Conservation (phyloP, 768 basidiomycete species). For the Brasilioporus rufonigricans region DNA sequence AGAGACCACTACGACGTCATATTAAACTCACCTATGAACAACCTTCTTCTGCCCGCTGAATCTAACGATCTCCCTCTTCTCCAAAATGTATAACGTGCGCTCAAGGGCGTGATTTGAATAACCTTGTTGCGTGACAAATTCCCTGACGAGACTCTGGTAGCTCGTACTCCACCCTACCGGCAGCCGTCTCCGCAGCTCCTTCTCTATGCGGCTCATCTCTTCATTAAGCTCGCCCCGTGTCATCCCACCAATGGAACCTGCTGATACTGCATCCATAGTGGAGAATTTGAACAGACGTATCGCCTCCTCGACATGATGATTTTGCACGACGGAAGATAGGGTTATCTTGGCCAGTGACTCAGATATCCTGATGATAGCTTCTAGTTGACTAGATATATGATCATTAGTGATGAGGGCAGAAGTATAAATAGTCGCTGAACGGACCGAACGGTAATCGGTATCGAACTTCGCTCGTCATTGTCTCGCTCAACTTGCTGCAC, state of each 20-base stretch:
- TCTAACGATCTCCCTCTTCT: conserved; percentile 92
- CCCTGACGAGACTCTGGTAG: conserved; percentile 87
- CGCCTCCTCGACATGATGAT: conserved; percentile 95
- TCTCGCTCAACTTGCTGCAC: conserved; percentile 95
- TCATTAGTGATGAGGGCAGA: conserved; percentile 1
- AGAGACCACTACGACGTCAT: background rate
- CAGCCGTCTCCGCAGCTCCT: conserved; percentile 76
- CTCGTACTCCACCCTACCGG: conserved; percentile 97
- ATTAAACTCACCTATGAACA: conserved; percentile 41
- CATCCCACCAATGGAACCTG: conserved; percentile 90
- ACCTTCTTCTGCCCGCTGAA: conserved; percentile 63
- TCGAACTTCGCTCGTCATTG: conserved; percentile 96
- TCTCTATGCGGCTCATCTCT: conserved; percentile 88
- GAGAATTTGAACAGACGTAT: conserved; percentile 98
- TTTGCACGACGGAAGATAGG: conserved; percentile 79
- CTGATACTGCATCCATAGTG: conserved; percentile 98
- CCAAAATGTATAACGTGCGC: conserved; percentile 84
- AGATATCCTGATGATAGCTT: conserved; percentile 98
- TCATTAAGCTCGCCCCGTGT: conserved; percentile 90
- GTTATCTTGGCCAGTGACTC: conserved; percentile 96
- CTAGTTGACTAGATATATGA: conserved; percentile 66
- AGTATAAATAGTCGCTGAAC: conserved; percentile 23
- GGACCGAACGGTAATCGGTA: conserved; percentile 96
- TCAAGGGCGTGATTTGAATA: conserved; percentile 90
- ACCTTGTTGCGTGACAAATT: conserved; percentile 92